These are phyloP conservation scores for Austropuccinia psidii DNA, from an alignment of 1,284 basidiomycete genomes.

Conservation along the genomic window DNA sequence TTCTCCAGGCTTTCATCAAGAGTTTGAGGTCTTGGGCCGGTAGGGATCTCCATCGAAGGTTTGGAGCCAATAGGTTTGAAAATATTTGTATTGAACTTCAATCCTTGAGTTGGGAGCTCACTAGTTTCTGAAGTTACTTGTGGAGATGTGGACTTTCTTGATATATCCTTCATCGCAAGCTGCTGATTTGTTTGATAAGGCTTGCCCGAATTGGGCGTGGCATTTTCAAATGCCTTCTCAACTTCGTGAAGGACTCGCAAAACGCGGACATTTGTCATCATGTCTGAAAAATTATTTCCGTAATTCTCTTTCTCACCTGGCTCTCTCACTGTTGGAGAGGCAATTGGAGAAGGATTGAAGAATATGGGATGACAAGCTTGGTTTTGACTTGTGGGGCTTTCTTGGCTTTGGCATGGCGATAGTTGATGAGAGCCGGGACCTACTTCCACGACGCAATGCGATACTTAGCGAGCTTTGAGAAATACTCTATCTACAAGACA, in stretches of 20 bases:
- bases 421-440: neutral
- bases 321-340: conserved; percentile 3
- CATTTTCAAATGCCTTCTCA: conserved; percentile 4
- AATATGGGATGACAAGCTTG: neutral
- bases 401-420: neutral
- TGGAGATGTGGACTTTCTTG: neutral
- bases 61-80: neutral
- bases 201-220: neutral
- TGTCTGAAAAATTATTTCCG: neutral
- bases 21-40: neutral
- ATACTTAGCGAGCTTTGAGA: neutral
- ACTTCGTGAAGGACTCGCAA: conserved; percentile 14
- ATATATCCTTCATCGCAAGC: neutral
- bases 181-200: neutral
- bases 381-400: neutral
- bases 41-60: neutral
- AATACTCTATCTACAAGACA: neutral
- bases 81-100: neutral
- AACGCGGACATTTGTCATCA: conserved; percentile 3
- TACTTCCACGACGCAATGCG: neutral
- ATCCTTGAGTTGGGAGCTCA: neutral
- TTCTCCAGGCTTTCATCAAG: neutral
- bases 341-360: neutral
- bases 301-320: neutral
- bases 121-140: neutral